Base-by-base conservation (phyloP, 2,329 filamentous ascomycete species). In the Claviceps arundinis region DNA sequence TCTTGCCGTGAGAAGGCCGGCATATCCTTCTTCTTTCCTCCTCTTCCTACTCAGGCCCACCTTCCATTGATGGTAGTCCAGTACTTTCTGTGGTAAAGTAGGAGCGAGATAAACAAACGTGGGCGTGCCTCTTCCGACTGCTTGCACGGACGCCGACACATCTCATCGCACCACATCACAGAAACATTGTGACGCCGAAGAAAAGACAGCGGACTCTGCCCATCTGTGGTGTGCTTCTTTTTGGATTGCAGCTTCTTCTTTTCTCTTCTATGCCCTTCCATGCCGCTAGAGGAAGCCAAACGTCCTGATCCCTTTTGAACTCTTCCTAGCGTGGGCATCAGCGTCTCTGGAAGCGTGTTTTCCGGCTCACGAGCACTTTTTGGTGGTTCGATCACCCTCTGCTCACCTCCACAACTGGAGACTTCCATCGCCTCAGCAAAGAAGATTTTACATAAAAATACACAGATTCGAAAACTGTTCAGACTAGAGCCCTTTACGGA, bases 231-330 rank as follows among this genome's bases (percentile, higher is more conserved):
- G 17, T 47, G 34, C 46, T 24, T 46, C 37, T 34, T 52, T 52
- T 54, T 54, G 52, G 52, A 51, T 47, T 44, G 42, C 47, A 46
- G 47, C 37, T 19, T 26, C 46, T 47, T 52, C 7, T 41, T 30
- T 30, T 37, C 48, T 14, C 19, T 3, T 49, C 44, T 14, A n/a
- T 8, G 4, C 24, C 8, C 44, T 26, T 13, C 9, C 22, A 8
- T 19, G 14, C 30, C 30, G 11, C 30, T 34, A 46, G n/a, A 46
- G 26, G 26, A 46, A 17, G 22, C 40, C 22, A 30, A 49, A 42
- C 8, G 16, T 16, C 26, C 37, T 42, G 38, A 37, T 26, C 40
- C 19, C 43, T 48, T 48, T 5, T 42, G 17, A 34, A 34, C 17
- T 52, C 47, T 26, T 43, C 30, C 37, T 24, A 52, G 50, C 50